Base-by-base conservation (phyloP, 2,329 filamentous ascomycete species). In the Juglanconis oblonga region DNA sequence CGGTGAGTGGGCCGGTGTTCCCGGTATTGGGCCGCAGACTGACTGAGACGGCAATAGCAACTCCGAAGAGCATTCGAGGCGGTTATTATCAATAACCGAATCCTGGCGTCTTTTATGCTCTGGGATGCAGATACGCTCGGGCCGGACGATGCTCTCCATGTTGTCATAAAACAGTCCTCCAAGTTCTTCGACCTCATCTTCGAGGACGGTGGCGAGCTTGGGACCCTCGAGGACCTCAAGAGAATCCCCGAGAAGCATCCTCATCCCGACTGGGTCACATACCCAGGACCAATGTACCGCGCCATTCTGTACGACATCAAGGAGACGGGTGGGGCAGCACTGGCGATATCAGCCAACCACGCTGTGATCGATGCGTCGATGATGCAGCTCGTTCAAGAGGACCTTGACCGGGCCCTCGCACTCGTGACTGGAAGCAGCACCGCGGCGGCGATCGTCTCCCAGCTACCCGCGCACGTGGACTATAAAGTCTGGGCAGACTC, bases 401-500 rank as follows among this genome's bases (percentile, higher is more conserved):
- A 62, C 53, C 38, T 59, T 47, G 60, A 62, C 52, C 52, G 45
- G 35, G 57, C 57, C 1, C 36, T 59, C 6, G 51, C 10, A 10
- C 40, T 36, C 7, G 1, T 55, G 11, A 10, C n/a, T 36, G 56
- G 57, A 10, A 40, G 47, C 17, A 35, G 24, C 13, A 47, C 56
- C 48, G 48, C 52, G 1, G 52, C 55, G 45, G 49, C 48, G 1
- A 51, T 59, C 1, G 10, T 62, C 7, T 24, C 56, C 6, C 58
- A 45, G 29, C 56, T 65, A 10, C 57, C 52, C 2, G 49, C 56
- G 6, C 63, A 66, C 50, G 47, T 62, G n/a, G 64, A 66, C 11
- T 66, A 61, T 29, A 61, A 64, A 49, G 45, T 61, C 7, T 66
- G 64, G 64, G 63, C 64, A 4, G 63, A 66, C 54, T 59, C 63